Base-by-base conservation (phyloP, 352 stramenopile genomes). In the Globisporangium canariense region DNA sequence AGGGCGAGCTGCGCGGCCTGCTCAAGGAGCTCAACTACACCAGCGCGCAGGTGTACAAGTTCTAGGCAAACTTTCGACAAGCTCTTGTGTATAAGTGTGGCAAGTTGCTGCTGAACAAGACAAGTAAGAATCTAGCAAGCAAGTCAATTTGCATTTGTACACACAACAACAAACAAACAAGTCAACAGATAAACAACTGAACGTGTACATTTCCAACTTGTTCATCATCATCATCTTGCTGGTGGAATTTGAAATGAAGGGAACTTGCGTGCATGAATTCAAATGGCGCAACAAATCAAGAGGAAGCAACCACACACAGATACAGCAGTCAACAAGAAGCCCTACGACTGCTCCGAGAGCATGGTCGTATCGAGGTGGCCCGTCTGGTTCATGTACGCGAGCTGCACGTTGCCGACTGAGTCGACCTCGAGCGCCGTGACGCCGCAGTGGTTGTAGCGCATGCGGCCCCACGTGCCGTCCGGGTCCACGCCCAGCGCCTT, bases 1-100 rank as follows among this genome's bases (percentile, higher is more conserved):
- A 97, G 73, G 90, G 90, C 57, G 79, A 93, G 58, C 69, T 97
- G 43, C 80, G 89, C 54, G 90, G 90, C 28, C 58, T 94, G 57
- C 76, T 97, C 38, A 96, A 97, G 71, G 77, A 89, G 8, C 75
- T 92, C 41, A 74, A 90, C 56, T 94, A 93, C 76, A 84, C 81
- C 56, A 80, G 66, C 47, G 88, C 67, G 56, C 85, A 91, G 62
- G 86, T 93, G 45, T 92, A 92, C 76, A 93, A 93, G 79, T 93
- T 90, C 55, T 94, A 89, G 78, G 51, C 2, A 28, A 28, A 28
- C 25, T 28, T 1, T 28, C 25, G 25, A 28, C 40, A 14, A 46
- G 40, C 40, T 79, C 94, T 32, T 79, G 96, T 47, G 86, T 97
- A 63, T 97, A 97, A 71, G 75, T 78, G 30, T 97, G 34, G 97